Evolutionary conservation across 768 basidiomycete species (phyloP).

Genomic region (Mycena alexandri): DNA sequence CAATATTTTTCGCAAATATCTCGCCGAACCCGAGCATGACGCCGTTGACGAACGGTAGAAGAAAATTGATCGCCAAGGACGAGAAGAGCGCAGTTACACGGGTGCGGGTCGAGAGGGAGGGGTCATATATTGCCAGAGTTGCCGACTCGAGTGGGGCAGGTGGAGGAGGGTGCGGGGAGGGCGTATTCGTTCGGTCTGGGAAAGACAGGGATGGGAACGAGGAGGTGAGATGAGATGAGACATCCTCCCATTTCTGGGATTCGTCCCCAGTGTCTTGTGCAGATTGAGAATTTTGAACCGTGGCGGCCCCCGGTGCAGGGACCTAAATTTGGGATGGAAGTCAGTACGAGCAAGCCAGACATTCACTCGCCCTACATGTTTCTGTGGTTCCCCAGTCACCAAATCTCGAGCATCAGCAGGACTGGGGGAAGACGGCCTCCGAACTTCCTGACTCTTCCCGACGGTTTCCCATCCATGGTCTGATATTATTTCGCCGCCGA

Average conservation of each 20-base stretch:
- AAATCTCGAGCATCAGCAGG: constrained; percentile 56
- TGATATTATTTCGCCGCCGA: constrained; percentile 31
- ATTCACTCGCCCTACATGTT: constrained; percentile 43
- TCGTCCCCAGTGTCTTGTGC: constrained; percentile 55
- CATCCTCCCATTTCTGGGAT: constrained; percentile 81
- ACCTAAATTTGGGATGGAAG: constrained; percentile 4
- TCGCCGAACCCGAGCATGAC: constrained; percentile 98
- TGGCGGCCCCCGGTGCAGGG: constrained; percentile 28
- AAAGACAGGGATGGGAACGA: constrained; percentile 88
- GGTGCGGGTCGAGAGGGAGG: constrained; percentile 72
- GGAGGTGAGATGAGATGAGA: constrained; percentile 68
- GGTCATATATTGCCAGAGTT: constrained; percentile 80
- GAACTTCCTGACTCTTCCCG: constrained; percentile 37
- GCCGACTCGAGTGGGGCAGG: constrained; percentile 52
- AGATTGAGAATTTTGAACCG: constrained; percentile 44
- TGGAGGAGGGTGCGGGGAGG: constrained; percentile 52
- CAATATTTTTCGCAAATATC: constrained; percentile 87
- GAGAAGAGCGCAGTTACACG: constrained; percentile 78
- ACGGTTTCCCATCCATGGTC: constrained; percentile 56
- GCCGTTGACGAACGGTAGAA: constrained; percentile 92
- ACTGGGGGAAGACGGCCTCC: constrained; percentile 47
- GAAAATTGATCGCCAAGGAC: constrained; percentile 84
- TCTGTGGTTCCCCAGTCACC: constrained; percentile 52
- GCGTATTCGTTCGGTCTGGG: constrained; percentile 71
- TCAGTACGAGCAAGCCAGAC: constrained; percentile 10